Conservation (phyloP, 1,284 basidiomycete genomes). For the Kwoniella shivajii region DNA sequence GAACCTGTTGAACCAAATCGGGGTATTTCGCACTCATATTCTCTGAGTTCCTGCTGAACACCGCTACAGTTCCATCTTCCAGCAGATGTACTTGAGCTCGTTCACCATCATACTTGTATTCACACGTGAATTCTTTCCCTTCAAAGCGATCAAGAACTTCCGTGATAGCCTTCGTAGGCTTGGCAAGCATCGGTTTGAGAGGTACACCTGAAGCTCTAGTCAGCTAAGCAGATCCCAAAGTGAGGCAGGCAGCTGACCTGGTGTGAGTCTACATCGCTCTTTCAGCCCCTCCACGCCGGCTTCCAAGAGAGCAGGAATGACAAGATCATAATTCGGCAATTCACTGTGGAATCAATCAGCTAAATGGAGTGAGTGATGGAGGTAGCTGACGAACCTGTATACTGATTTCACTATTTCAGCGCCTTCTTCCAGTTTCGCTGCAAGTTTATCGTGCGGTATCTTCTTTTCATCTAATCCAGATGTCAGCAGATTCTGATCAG, state of each 20-base stretch:
- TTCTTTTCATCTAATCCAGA: conserved; percentile 65
- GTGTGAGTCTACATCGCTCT: conserved; percentile 84
- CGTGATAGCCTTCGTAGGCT: conserved; percentile 98
- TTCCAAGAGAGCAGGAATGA: conserved; percentile 88
- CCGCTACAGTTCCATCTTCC: conserved; percentile 74
- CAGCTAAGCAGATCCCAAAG: neutral
- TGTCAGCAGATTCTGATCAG: conserved; percentile 5
- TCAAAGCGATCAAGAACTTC: conserved; percentile 98
- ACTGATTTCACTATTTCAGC: conserved; percentile 82
- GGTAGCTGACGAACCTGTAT: conserved; percentile 67
- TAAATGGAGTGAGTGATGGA: neutral
- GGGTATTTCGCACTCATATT: conserved; percentile 99
- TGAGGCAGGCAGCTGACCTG: conserved; percentile 59
- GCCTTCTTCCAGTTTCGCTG: conserved; percentile 75
- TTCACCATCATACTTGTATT: conserved; percentile 99
- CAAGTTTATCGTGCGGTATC: conserved; percentile 72
- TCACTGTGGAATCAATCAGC: conserved; percentile 62
- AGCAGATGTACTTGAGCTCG: conserved; percentile 89
- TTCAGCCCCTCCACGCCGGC: conserved; percentile 73
- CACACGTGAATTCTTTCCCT: conserved; percentile 93
- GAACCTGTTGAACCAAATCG: conserved; percentile 90
- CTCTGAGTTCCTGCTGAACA: conserved; percentile 97
- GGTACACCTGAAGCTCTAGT: conserved; percentile 64
- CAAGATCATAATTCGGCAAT: conserved; percentile 87
- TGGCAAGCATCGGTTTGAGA: conserved; percentile 99